Percentiles rank a stretch among this genome's conserved stretches.
These are phyloP conservation scores for Pisolithus orientalis DNA, from an alignment of 768 basidiomycete genomes.

Conservation along the genomic window DNA sequence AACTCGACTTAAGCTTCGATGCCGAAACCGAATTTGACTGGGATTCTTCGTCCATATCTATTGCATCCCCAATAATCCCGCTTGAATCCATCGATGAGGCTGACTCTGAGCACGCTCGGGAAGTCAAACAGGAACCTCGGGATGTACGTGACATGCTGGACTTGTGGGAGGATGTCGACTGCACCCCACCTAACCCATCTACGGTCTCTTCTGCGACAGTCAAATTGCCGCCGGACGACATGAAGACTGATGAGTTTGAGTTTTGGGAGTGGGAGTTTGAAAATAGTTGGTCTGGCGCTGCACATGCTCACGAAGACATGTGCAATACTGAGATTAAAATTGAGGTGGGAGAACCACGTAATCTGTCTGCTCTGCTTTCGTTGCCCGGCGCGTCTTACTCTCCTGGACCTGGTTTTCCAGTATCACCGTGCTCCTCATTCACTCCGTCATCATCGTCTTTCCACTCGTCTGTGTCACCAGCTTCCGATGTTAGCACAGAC, in stretches of 20 bases:
- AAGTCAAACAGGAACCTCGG: constrained; percentile 51
- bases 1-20: constrained; percentile 40
- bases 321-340: constrained; percentile 24
- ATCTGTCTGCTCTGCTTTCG: constrained; percentile 1
- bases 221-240: constrained; percentile 31
- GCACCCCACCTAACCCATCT: constrained; percentile 15
- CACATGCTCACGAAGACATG: constrained; percentile 14
- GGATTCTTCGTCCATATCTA: constrained; percentile 43
- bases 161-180: constrained; percentile 63
- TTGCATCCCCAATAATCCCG: constrained; percentile 14
- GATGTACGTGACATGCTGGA: constrained; percentile 63
- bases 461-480: constrained; percentile 13
- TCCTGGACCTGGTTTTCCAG: constrained; percentile 6
- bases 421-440: constrained; percentile 16
- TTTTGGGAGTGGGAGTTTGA: constrained; percentile 33
- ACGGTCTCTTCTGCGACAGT: constrained; percentile 23
- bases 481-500: constrained; percentile 11
- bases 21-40: constrained; percentile 54
- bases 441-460: constrained; percentile 10
- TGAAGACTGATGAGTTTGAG: constrained; percentile 39
- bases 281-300: constrained; percentile 15
- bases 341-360: constrained; percentile 40
- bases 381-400: not conserved
- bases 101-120: constrained; percentile 17
- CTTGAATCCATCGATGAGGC: constrained; percentile 20